Percentiles rank a stretch among this genome's conserved stretches.
Evolutionary conservation across 495 filamentous ascomycete species (phyloP).

Genomic region (Penicillium subrubescens): DNA sequence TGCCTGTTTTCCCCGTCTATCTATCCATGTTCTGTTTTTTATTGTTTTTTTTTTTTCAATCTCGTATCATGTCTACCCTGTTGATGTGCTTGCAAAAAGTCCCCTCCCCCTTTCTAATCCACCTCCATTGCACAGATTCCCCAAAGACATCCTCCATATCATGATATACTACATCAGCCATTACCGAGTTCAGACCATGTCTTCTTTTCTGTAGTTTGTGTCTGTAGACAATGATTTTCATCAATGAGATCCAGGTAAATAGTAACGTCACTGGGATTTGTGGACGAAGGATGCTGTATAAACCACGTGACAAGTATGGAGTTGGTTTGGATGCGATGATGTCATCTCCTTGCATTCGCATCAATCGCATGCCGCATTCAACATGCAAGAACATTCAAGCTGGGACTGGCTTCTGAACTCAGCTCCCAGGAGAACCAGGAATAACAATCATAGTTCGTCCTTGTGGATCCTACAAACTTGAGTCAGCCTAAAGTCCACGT

Average conservation of each 20-base stretch:
- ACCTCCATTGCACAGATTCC: constrained; percentile 38
- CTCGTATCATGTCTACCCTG: constrained; percentile 22
- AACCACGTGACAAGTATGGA: background rate
- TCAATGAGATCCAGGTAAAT: background rate
- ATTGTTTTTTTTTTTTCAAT: constrained; percentile 10
- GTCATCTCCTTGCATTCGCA: background rate
- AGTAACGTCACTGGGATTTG: background rate
- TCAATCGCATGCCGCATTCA: background rate
- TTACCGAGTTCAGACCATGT: constrained; percentile 12
- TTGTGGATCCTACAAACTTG: background rate
- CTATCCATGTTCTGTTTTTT: constrained; percentile 13
- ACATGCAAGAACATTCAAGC: background rate
- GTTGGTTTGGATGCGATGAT: background rate
- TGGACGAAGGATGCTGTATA: background rate
- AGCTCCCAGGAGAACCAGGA: background rate
- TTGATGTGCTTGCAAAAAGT: constrained; percentile 42
- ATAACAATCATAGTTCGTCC: background rate
- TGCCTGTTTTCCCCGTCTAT: constrained; percentile 23
- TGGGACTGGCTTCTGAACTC: background rate
- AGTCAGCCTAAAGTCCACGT: background rate
- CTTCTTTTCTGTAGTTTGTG: background rate
- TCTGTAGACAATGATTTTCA: background rate
- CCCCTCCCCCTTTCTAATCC: constrained; percentile 27
- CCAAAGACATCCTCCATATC: constrained; percentile 20
- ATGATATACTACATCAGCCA: constrained; percentile 35